Evolutionary conservation across 1,139 yeast species (phyloP).

Genomic region (Kodamaea alishanica): DNA sequence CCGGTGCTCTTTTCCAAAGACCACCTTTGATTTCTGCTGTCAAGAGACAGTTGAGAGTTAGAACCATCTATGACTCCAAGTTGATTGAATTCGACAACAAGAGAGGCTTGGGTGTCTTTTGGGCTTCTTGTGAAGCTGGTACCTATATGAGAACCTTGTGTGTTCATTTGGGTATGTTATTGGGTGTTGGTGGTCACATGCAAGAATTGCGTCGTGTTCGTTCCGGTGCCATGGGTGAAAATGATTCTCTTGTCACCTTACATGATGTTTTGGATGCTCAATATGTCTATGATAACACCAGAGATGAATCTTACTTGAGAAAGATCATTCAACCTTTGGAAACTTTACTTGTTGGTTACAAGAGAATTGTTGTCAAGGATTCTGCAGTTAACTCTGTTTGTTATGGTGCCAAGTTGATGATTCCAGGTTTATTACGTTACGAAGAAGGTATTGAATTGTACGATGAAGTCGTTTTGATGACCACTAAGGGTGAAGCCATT

Average conservation of each 20-base stretch:
- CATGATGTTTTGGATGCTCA: slow-evolving; percentile 98
- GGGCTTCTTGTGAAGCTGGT: slow-evolving; percentile 99
- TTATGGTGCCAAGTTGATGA: slow-evolving; percentile 98
- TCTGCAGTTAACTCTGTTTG: slow-evolving; percentile 98
- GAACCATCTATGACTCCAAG: slow-evolving; percentile 95
- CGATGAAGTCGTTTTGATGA: slow-evolving; percentile 96
- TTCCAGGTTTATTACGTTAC: slow-evolving; percentile 95
- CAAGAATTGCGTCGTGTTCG: slow-evolving; percentile 99
- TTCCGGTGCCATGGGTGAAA: slow-evolving; percentile 91
- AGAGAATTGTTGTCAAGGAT: slow-evolving; percentile 96
- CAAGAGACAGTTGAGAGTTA: slow-evolving; percentile 96
- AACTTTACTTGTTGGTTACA: slow-evolving; percentile 88
- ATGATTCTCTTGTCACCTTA: slow-evolving; percentile 87
- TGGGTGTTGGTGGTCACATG: slow-evolving; percentile 99
- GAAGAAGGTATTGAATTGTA: slow-evolving; percentile 97
- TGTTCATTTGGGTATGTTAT: slow-evolving; percentile 96
- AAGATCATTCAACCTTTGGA: slow-evolving; percentile 94
- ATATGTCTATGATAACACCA: slow-evolving; percentile 94
- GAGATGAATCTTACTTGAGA: slow-evolving; percentile 94
- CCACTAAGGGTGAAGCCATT: slow-evolving; percentile 99
- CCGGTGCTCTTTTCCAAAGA: slow-evolving; percentile 98
- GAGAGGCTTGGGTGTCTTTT: slow-evolving; percentile 94
- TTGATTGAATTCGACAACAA: slow-evolving; percentile 94
- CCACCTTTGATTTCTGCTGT: slow-evolving; percentile 99
- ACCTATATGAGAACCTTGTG: slow-evolving; percentile 98